These are phyloP conservation scores for Pichia californica DNA, from an alignment of 805 yeast species.

Conservation along the genomic window DNA sequence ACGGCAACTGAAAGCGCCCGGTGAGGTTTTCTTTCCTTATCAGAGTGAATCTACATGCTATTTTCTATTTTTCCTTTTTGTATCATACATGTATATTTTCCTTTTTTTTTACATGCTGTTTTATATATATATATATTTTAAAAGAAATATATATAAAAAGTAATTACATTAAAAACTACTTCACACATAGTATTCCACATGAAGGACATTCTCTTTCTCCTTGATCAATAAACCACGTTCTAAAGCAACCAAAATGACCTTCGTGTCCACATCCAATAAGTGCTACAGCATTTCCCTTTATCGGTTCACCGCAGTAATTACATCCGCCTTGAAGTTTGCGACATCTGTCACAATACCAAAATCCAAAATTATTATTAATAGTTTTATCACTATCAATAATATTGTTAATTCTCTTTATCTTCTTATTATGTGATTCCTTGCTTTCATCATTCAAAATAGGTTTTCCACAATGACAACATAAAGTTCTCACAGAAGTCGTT, in stretches of 20 bases:
- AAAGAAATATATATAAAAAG: too few species aligned
- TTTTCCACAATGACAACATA: slow-evolving; percentile 55
- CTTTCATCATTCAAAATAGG: slow-evolving; percentile 54
- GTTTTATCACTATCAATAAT: slow-evolving; percentile 13
- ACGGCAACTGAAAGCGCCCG: slow-evolving; percentile 5
- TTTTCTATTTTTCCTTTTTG: too few species aligned
- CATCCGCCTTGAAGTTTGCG: slow-evolving; percentile 57
- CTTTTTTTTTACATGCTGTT: too few species aligned
- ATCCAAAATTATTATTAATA: slow-evolving; percentile 46
- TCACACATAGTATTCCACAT: slow-evolving; percentile 34
- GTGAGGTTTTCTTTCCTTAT: not conserved
- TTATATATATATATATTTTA: too few species aligned
- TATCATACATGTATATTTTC: too few species aligned
- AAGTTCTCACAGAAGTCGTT: slow-evolving; percentile 42
- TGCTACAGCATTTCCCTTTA: slow-evolving; percentile 61
- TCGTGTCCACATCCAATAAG: slow-evolving; percentile 75
- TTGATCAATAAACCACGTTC: slow-evolving; percentile 66
- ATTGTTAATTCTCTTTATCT: slow-evolving; percentile 5
- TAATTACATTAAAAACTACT: too few species aligned
- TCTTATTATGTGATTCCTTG: slow-evolving; percentile 29
- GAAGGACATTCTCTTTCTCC: slow-evolving; percentile 76
- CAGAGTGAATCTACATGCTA: too few species aligned
- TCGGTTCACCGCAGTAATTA: slow-evolving; percentile 68
- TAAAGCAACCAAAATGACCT: slow-evolving; percentile 77
- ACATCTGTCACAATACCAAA: slow-evolving; percentile 83